These are phyloP conservation scores for Medicago ruthenica DNA, from an alignment of 306 rosid species.

Conservation along the genomic window DNA sequence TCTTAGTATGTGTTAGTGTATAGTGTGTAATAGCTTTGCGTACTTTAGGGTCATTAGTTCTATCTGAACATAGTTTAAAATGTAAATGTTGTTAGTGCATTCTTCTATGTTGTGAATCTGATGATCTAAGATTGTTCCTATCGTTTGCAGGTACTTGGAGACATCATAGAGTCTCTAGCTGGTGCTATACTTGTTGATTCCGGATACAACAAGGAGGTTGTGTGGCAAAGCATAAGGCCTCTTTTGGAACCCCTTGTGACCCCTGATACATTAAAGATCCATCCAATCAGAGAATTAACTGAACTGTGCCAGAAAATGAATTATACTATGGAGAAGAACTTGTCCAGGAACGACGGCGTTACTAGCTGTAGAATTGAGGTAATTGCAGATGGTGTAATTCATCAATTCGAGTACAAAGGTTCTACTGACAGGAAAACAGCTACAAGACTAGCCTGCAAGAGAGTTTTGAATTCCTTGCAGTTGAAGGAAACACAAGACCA, in stretches of 20 bases:
- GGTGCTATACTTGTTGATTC: constrained; percentile 87
- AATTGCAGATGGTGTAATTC: constrained; percentile 50
- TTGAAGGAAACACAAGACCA: constrained; percentile 33
- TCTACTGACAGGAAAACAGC: constrained; percentile 46
- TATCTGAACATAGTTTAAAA: no score
- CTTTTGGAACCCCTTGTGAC: constrained; percentile 76
- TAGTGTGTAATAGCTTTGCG: no score
- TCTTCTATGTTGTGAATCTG: neutral
- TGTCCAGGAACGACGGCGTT: constrained; percentile 27
- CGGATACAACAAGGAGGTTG: constrained; percentile 54
- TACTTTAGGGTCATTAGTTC: no score
- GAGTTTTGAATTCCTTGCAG: constrained; percentile 60
- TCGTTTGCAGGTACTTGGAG: constrained; percentile 71
- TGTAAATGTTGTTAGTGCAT: neutral
- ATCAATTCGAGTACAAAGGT: constrained; percentile 31
- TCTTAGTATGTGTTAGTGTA: no score
- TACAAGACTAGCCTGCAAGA: constrained; percentile 53
- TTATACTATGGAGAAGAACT: constrained; percentile 30
- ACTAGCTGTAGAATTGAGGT: constrained; percentile 51
- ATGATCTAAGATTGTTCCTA: neutral
- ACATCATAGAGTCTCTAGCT: constrained; percentile 79
- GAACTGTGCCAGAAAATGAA: constrained; percentile 54
- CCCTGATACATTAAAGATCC: constrained; percentile 58
- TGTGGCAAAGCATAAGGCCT: constrained; percentile 65
- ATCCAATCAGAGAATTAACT: constrained; percentile 60